Conservation (phyloP, 805 yeast species). For the Starmerella ratchasimensis region DNA sequence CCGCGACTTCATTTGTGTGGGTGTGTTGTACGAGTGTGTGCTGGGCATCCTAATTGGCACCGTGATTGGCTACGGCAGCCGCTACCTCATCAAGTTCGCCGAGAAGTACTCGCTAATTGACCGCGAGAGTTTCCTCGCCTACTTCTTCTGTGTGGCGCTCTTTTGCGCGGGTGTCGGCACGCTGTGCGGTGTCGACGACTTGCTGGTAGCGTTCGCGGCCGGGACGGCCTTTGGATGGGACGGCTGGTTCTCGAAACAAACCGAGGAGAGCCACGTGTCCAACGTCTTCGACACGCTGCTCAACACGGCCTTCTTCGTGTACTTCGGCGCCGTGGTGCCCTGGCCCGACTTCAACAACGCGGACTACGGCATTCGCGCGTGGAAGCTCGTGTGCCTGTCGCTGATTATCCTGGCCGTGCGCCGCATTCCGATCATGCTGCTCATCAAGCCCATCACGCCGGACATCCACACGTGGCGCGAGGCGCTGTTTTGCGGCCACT, state of each 20-base stretch:
- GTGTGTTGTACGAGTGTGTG: conserved; percentile 67
- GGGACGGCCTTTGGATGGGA: conserved; percentile 93
- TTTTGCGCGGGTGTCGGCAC: conserved; percentile 84
- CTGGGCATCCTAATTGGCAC: conserved; percentile 69
- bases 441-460: conserved; percentile 65
- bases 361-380: conserved; percentile 48
- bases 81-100: conserved; percentile 61
- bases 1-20: conserved; percentile 64
- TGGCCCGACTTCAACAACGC: conserved; percentile 64
- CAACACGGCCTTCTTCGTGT: conserved; percentile 76
- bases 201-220: conserved; percentile 79
- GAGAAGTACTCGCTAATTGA: conserved; percentile 59
- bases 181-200: conserved; percentile 76
- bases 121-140: conserved; percentile 76
- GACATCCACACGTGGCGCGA: conserved; percentile 88
- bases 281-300: conserved; percentile 76
- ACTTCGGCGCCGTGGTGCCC: conserved; percentile 82
- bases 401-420: conserved; percentile 60
- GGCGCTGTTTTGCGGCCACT: conserved; percentile 86
- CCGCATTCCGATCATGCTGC: conserved; percentile 68
- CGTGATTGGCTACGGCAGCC: conserved; percentile 53
- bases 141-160: conserved; percentile 68
- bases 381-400: conserved; percentile 70
- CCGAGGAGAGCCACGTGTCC: conserved; percentile 76
- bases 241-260: conserved; percentile 70